Percentiles rank a stretch among this genome's conserved stretches.
phyloP scores from a whole-genome alignment of 1,284 basidiomycete genomes.

The Gastroboletus turbinatus region DNA sequence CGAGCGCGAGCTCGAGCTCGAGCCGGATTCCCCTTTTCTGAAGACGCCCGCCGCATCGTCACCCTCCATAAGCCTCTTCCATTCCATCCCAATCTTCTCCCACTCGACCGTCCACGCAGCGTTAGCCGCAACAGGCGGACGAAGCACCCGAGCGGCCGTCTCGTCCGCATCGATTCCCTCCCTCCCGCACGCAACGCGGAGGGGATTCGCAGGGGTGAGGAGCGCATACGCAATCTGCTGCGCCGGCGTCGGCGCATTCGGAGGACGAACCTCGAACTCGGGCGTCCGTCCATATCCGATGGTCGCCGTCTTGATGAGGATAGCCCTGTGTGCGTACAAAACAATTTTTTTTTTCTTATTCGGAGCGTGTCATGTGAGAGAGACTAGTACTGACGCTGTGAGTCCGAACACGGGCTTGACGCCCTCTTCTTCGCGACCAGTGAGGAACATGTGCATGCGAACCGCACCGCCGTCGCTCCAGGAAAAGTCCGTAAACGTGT shows the following conservation, averaged over 20 bases:
- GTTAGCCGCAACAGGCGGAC: slow-evolving; percentile 7
- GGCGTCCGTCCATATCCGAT: slow-evolving; percentile 65
- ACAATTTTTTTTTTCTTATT: background rate
- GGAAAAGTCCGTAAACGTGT: slow-evolving; percentile 58
- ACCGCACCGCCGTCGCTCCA: slow-evolving; percentile 38
- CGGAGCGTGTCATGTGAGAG: background rate
- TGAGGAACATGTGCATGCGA: slow-evolving; percentile 76
- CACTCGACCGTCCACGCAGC: slow-evolving; percentile 15
- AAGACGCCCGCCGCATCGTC: background rate
- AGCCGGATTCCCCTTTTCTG: background rate
- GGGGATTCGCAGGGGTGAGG: slow-evolving; percentile 29
- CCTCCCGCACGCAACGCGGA: slow-evolving; percentile 24
- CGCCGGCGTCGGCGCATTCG: slow-evolving; percentile 50
- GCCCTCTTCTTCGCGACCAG: slow-evolving; percentile 76
- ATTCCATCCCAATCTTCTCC: slow-evolving; percentile 17
- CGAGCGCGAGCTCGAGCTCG: background rate
- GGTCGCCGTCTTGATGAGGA: slow-evolving; percentile 67
- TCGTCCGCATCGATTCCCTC: slow-evolving; percentile 28
- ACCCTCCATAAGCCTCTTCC: slow-evolving; percentile 18
- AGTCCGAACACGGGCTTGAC: slow-evolving; percentile 83
- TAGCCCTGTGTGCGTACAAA: slow-evolving; percentile 47
- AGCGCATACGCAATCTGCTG: slow-evolving; percentile 64
- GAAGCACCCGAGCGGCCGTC: slow-evolving; percentile 17
- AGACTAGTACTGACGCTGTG: slow-evolving; percentile 79
- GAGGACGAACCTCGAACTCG: slow-evolving; percentile 62